Evolutionary conservation across 805 yeast species (phyloP), one percentile per base, ranked within the genome.

Genomic region (Yamadazyma kitorensis): DNA sequence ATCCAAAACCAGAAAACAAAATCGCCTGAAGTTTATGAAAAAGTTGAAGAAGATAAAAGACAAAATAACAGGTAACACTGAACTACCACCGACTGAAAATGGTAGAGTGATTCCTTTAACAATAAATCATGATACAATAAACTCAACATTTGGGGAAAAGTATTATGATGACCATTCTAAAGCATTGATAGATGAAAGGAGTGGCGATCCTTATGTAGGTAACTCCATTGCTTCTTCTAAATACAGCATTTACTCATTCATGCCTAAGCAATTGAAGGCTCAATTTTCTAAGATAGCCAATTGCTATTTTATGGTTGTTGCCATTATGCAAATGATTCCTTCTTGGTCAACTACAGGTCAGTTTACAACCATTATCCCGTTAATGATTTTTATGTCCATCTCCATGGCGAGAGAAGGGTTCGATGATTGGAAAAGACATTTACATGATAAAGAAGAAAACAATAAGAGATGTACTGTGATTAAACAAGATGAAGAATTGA

Each of bases 271-370:
- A 52, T 57, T 93, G 24, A 71, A 78, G 43, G 95, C 93, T 3
- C 98, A 93, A 58, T 91, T 93, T 52, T 86, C 95, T 16, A 91
- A 87, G 54, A 51, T 93, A 28, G 98, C 98, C 18, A 93, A 93
- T 54, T 70, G 89, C 41, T 91, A 93, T 57, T 93, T 93, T 60
- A 63, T 93, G 74, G 70, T 80, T 3, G 93, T 93, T 12, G 89
- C 98, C 2, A 83, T 93, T 41, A 67, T 93, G 68, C 98, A 93
- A 55, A 81, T 91, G 89, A 82, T 93, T 30, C 98, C 98, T 0
- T 78, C 88, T 2, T 93, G 96, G 97, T 86, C 96, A 1, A 87
- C 98, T 5, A 93, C 98, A 0, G 98, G 98, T 40, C 83, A 88
- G 9, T 87, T 79, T 54, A 93, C 98, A 3, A 93, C 98, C 2